Conservation (phyloP, 257 asterid genomes). For the Euphrasia confusa region DNA sequence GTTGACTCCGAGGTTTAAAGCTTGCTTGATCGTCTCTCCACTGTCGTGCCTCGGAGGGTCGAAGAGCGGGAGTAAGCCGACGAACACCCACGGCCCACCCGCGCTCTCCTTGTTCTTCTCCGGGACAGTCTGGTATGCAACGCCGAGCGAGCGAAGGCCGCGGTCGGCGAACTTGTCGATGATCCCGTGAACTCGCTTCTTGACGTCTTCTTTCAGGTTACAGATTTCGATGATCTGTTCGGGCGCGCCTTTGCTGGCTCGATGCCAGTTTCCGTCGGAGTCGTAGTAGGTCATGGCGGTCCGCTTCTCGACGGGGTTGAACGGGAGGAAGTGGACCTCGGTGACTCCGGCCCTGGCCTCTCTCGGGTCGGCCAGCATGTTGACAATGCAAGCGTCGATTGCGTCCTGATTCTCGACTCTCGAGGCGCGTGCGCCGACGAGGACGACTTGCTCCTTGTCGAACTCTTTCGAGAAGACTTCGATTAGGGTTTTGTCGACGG, state of each 20-base stretch:
- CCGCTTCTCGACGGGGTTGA: conserved; percentile 66
- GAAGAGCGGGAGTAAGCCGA: conserved; percentile 67
- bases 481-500: conserved; percentile 55
- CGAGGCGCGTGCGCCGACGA: conserved; percentile 59
- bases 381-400: conserved; percentile 65
- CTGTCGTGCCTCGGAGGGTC: conserved; percentile 91
- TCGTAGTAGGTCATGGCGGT: conserved; percentile 62
- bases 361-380: conserved; percentile 50
- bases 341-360: conserved; percentile 67
- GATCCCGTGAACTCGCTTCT: conserved; percentile 36
- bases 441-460: conserved; percentile 42
- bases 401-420: conserved; percentile 76
- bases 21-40: conserved; percentile 70
- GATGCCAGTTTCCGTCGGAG: conserved; percentile 46
- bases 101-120: conserved; percentile 62
- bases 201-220: conserved; percentile 31
- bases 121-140: conserved; percentile 45
- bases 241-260: conserved; percentile 73
- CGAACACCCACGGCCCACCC: conserved; percentile 63
- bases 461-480: conserved; percentile 46
- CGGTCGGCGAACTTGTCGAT: conserved; percentile 58
- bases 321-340: conserved; percentile 63
- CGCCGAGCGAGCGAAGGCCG: conserved; percentile 59
- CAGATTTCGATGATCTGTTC: conserved; percentile 60
- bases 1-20: conserved; percentile 69